Percentiles rank a stretch among this genome's conserved stretches.
phyloP scores from a whole-genome alignment of 1,139 yeast species.

The Geotrichum restrictum region DNA sequence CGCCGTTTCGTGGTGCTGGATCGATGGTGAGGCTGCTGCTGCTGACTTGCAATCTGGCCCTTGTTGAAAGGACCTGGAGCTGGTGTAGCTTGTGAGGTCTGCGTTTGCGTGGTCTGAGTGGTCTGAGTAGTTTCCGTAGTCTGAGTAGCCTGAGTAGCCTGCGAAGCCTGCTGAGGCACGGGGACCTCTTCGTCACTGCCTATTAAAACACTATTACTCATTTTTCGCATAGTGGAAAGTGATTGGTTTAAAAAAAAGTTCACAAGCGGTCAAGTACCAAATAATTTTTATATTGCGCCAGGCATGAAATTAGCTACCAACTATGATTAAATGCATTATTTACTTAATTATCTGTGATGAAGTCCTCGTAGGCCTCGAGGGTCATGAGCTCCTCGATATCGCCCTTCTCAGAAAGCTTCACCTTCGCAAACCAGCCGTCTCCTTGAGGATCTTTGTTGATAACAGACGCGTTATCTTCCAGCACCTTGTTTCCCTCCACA shows the following conservation, averaged over 20 bases:
- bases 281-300: neutral
- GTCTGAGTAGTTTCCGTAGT: neutral
- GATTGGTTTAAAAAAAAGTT: neutral
- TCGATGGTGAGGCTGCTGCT: neutral
- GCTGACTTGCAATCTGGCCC: slow-evolving; percentile 2
- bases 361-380: slow-evolving; percentile 61
- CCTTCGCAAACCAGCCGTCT: slow-evolving; percentile 86
- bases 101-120: too few relatives aligned
- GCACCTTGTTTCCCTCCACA: slow-evolving; percentile 61
- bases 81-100: neutral
- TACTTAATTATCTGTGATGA: slow-evolving; percentile 43
- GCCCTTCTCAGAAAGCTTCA: slow-evolving; percentile 48
- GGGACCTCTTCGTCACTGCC: slow-evolving; percentile 10
- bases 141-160: neutral
- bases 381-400: slow-evolving; percentile 47
- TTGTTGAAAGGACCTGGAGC: slow-evolving; percentile 21
- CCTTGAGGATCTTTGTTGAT: slow-evolving; percentile 90
- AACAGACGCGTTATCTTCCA: slow-evolving; percentile 69
- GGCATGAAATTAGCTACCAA: neutral
- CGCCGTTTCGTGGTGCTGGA: slow-evolving; percentile 16
- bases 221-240: neutral
- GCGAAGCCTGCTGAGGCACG: neutral
- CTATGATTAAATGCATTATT: slow-evolving; percentile 2
- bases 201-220: neutral
- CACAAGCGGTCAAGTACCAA: neutral